Evolutionary conservation across 169 alveolate genomes (phyloP).

Genomic region (Prorocentrum cordatum): DNA sequence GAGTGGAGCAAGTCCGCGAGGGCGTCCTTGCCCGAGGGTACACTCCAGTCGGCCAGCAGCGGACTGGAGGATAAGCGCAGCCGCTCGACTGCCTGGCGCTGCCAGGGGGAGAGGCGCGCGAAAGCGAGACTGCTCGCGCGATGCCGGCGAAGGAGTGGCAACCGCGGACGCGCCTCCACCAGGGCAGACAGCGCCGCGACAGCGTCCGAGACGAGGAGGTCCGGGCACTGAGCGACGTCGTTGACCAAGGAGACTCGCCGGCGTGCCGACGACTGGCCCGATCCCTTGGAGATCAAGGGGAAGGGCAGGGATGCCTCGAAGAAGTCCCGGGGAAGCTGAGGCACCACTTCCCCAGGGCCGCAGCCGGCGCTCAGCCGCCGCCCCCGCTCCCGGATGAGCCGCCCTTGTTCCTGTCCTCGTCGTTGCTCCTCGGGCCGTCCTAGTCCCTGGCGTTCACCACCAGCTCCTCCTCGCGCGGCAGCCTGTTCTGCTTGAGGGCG

Average conservation of each 20-base stretch:
- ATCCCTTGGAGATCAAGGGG: not conserved
- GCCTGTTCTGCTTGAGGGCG: not conserved
- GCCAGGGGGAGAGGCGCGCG: not conserved
- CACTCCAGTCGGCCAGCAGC: not conserved
- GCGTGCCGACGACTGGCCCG: not conserved
- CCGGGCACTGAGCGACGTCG: too few relatives aligned
- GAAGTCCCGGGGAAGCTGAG: not conserved
- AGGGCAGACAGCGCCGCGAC: not conserved
- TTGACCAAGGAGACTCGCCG: too few relatives aligned
- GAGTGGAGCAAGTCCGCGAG: not conserved
- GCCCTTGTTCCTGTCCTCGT: not conserved
- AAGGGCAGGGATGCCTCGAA: not conserved
- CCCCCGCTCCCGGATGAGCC: not conserved
- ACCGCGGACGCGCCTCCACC: not conserved
- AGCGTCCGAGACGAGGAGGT: too few relatives aligned
- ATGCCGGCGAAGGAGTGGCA: not conserved
- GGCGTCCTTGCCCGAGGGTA: not conserved
- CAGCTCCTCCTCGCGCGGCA: not conserved
- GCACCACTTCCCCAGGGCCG: not conserved
- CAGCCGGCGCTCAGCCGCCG: not conserved
- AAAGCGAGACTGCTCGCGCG: not conserved
- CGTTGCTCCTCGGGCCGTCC: not conserved
- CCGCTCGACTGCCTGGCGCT: too few relatives aligned
- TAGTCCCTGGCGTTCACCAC: not conserved
- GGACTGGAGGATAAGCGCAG: too few relatives aligned